Percentiles rank a stretch among this genome's conserved stretches.
These are phyloP conservation scores for Cordyceps javanica DNA, from an alignment of 2,329 filamentous ascomycete genomes.

Conservation along the genomic window DNA sequence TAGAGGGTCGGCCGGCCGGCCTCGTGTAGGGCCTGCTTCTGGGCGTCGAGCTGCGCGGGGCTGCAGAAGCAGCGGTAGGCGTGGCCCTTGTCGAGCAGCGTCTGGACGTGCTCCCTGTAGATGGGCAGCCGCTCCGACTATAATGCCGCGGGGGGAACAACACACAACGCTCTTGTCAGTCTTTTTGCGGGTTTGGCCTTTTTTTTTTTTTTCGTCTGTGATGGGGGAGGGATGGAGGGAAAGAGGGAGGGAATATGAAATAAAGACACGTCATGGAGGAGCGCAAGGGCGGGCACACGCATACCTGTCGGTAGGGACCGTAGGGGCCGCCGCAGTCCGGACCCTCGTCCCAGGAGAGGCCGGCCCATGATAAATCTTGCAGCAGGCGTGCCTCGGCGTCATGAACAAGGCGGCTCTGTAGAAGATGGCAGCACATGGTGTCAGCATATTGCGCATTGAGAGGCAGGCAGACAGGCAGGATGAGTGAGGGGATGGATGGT, in stretches of 20 bases:
- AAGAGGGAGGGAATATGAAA: neutral
- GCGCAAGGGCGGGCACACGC: no score
- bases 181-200: no score
- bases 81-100: slow-evolving; percentile 61
- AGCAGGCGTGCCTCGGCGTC: slow-evolving; percentile 75
- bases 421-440: neutral
- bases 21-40: slow-evolving; percentile 57
- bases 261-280: no score
- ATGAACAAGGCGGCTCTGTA: slow-evolving; percentile 69
- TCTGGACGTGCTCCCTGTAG: slow-evolving; percentile 65
- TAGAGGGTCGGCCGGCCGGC: slow-evolving; percentile 40
- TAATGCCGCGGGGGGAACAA: no score
- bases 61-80: slow-evolving; percentile 95
- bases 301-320: slow-evolving; percentile 80
- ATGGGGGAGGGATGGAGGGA: no score
- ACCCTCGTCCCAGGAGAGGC: slow-evolving; percentile 90
- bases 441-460: no score
- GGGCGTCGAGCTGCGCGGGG: slow-evolving; percentile 59
- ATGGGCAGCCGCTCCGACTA: slow-evolving; percentile 72
- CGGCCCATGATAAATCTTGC: slow-evolving; percentile 80
- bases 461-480: no score
- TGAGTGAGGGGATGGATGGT: neutral
- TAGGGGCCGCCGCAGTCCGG: slow-evolving; percentile 74
- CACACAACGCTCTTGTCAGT: no score
- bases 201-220: no score